phyloP scores from a whole-genome alignment of 1,284 basidiomycete genomes.

The Papiliotrema nemorosa region DNA sequence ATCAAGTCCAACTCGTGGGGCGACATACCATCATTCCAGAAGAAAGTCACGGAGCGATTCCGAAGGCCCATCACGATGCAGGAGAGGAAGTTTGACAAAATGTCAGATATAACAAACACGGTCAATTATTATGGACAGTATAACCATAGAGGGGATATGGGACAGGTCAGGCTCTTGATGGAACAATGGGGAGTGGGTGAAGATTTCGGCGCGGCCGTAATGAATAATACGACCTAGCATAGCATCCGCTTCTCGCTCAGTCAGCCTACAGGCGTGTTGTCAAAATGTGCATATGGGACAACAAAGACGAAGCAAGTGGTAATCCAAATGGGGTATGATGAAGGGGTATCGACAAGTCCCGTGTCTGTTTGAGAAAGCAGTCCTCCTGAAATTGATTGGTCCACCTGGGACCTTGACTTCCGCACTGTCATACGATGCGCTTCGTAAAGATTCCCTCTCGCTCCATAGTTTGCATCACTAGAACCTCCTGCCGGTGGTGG shows the following conservation, averaged over 20 bases:
- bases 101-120: constrained; percentile 49
- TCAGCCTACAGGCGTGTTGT: no score
- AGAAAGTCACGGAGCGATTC: constrained; percentile 51
- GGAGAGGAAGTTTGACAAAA: constrained; percentile 39
- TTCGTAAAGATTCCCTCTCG: no score
- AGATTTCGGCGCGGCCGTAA: constrained; percentile 45
- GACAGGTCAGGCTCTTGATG: constrained; percentile 48
- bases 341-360: neutral
- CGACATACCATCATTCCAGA: constrained; percentile 52
- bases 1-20: constrained; percentile 52
- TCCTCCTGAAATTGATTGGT: no score
- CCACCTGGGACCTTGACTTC: no score
- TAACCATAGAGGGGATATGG: constrained; percentile 51
- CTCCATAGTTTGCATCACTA: neutral
- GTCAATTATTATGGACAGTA: constrained; percentile 47
- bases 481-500: constrained; percentile 9
- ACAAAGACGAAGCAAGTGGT: neutral
- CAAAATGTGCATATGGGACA: neutral
- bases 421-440: no score
- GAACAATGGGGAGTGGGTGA: constrained; percentile 48
- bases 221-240: constrained; percentile 17
- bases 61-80: constrained; percentile 30
- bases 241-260: no score
- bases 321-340: neutral
- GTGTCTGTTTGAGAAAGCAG: neutral